phyloP scores from a whole-genome alignment of 228 moss, liverwort and hornwort genomes.

The Sphagnum fallax region DNA sequence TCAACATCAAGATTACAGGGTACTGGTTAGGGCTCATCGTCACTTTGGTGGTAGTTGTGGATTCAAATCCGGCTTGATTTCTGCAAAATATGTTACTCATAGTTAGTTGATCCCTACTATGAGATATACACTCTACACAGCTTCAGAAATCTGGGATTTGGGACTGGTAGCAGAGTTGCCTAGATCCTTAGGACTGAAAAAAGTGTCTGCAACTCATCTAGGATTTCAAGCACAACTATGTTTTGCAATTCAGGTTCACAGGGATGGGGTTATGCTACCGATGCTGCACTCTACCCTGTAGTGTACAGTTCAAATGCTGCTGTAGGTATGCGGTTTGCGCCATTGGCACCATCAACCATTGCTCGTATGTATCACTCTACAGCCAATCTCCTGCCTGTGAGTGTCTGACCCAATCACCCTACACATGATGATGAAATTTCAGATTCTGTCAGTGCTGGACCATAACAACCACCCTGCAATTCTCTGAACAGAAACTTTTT shows the following conservation, averaged over 20 bases:
- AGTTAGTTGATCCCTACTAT: too few relatives aligned
- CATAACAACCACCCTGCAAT: too few relatives aligned
- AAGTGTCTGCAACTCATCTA: too few relatives aligned
- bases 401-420: not conserved
- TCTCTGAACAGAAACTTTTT: too few relatives aligned
- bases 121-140: too few relatives aligned
- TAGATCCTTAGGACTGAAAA: too few relatives aligned
- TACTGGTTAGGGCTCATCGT: not conserved
- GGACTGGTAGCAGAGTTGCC: too few relatives aligned
- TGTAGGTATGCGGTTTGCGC: conserved; percentile 16
- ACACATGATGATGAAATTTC: too few relatives aligned
- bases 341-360: conserved; percentile 20
- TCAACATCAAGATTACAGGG: not conserved
- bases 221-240: too few relatives aligned
- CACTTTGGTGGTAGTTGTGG: not conserved
- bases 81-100: too few relatives aligned
- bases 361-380: conserved; percentile 43
- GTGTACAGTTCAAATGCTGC: conserved; percentile 21
- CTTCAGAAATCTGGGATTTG: too few relatives aligned
- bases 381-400: conserved; percentile 27
- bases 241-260: conserved; percentile 18
- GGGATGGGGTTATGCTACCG: conserved; percentile 32
- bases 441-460: too few relatives aligned
- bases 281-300: conserved; percentile 17
- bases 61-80: not conserved